Evolutionary conservation across 106 monocot species (phyloP).

Genomic region (Allium sativum): DNA sequence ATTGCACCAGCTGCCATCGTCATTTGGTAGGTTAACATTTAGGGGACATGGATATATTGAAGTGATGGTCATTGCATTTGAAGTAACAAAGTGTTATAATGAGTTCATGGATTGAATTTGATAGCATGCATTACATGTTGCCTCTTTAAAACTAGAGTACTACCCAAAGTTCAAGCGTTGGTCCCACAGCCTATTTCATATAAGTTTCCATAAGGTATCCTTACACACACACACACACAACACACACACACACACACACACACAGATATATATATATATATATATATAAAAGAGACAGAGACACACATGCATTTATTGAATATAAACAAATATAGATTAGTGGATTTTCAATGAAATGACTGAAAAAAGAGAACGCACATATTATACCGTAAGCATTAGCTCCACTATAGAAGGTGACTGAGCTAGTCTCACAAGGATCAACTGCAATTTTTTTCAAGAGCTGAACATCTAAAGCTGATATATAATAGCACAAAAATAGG

Average conservation of each 20-base stretch:
- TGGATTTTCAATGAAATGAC: no score
- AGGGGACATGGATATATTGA: constrained; percentile 45
- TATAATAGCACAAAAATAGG: no score
- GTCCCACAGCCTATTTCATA: constrained; percentile 22
- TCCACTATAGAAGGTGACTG: background rate
- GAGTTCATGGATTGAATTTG: constrained; percentile 18
- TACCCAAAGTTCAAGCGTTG: constrained; percentile 19
- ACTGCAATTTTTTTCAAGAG: background rate
- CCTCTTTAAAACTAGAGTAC: constrained; percentile 18
- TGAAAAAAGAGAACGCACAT: background rate
- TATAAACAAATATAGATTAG: no score
- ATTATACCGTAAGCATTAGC: background rate
- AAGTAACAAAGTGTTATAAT: constrained; percentile 15
- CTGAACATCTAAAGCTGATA: no score
- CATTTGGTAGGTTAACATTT: constrained; percentile 7
- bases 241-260: no score
- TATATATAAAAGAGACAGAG: no score
- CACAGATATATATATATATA: no score
- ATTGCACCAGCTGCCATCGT: constrained; percentile 35
- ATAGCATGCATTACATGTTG: constrained; percentile 32
- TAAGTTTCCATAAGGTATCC: constrained; percentile 15
- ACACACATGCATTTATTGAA: no score
- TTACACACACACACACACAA: no score
- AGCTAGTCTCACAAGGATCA: background rate
- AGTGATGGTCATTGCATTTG: constrained; percentile 16